Percentiles rank a stretch among this genome's conserved stretches.
These are phyloP conservation scores for Dactylellina leptospora DNA, from an alignment of 2,329 filamentous ascomycete genomes.

Conservation along the genomic window DNA sequence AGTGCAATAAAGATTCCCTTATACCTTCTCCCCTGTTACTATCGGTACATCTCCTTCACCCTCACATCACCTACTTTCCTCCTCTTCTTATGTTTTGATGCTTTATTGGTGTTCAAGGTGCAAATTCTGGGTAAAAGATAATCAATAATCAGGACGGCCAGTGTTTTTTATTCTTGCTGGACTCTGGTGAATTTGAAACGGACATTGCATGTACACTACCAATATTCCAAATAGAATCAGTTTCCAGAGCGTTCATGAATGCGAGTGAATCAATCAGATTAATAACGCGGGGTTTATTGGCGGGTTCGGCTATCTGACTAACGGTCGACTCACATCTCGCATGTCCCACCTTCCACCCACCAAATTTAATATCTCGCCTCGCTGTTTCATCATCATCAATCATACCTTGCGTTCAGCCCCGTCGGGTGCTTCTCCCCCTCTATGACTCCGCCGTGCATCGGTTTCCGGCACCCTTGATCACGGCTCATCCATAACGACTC, in stretches of 20 bases:
- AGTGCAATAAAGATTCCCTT: no score
- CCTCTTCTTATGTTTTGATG: neutral
- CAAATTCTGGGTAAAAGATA: slow-evolving; percentile 21
- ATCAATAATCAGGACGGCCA: slow-evolving; percentile 18
- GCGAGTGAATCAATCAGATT: no score
- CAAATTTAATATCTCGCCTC: slow-evolving; percentile 22
- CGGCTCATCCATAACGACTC: neutral
- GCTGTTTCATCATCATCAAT: neutral
- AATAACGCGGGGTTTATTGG: neutral
- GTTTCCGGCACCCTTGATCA: neutral
- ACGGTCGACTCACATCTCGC: slow-evolving; percentile 4
- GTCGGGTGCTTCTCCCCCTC: neutral
- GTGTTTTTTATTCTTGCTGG: no score
- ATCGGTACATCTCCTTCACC: no score
- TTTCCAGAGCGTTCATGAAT: no score
- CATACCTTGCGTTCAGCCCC: slow-evolving; percentile 23
- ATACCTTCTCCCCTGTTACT: no score
- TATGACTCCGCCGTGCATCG: slow-evolving; percentile 41
- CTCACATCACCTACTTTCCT: neutral
- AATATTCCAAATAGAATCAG: neutral
- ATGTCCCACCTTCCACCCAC: slow-evolving; percentile 1
- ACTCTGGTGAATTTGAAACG: slow-evolving; percentile 20
- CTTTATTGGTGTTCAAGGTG: slow-evolving; percentile 35
- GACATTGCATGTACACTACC: slow-evolving; percentile 28
- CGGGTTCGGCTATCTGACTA: slow-evolving; percentile 13